Evolutionary conservation across 1,284 basidiomycete genomes (phyloP).

Genomic region (Sanguinoderma infundibulare): DNA sequence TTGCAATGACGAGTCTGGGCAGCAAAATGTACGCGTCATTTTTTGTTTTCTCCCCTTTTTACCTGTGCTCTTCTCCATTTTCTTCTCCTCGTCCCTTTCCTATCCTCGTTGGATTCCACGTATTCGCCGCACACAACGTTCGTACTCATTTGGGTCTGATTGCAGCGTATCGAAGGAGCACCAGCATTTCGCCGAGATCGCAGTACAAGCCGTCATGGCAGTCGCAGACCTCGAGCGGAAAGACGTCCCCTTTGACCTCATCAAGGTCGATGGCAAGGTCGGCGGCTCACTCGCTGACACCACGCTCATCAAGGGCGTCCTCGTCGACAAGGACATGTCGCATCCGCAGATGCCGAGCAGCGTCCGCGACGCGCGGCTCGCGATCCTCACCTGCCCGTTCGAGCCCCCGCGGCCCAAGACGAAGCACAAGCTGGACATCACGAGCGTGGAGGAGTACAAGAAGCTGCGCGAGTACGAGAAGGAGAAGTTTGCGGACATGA

Average conservation of each 20-base stretch:
- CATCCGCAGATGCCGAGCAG: conserved; percentile 96
- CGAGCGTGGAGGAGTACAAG: conserved; percentile 97
- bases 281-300: conserved; percentile 97
- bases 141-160: conserved; percentile 4
- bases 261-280: conserved; percentile 99
- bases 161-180: conserved; percentile 94
- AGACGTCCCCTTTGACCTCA: conserved; percentile 98
- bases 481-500: conserved; percentile 97
- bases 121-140: no score
- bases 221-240: conserved; percentile 95
- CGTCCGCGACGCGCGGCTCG: conserved; percentile 89
- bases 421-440: conserved; percentile 99
- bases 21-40: conserved; percentile 85
- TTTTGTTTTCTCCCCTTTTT: not conserved
- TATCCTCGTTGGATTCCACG: not conserved
- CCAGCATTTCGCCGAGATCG: conserved; percentile 95
- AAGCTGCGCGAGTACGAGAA: conserved; percentile 95
- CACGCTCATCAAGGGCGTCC: conserved; percentile 90
- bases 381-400: conserved; percentile 98
- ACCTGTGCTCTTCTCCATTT: not conserved
- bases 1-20: conserved; percentile 94
- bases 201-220: conserved; percentile 94
- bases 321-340: conserved; percentile 99
- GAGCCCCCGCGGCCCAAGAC: conserved; percentile 99
- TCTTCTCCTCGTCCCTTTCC: not conserved